phyloP scores from a whole-genome alignment of 1,284 basidiomycete species.

The Leccinum fallax region DNA sequence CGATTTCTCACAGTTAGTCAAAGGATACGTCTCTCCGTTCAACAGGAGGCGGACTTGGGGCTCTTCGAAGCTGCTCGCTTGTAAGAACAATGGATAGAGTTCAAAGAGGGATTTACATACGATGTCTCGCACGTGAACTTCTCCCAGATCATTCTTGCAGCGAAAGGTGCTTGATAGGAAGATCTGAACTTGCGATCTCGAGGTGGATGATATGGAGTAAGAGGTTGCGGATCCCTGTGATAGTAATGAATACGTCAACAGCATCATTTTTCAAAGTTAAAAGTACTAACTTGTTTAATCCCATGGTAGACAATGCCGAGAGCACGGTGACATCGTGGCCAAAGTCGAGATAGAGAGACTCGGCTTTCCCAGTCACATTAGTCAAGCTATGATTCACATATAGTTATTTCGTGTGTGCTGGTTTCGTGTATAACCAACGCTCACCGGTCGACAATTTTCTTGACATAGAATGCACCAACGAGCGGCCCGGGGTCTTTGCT shows the following conservation, averaged over 20 bases:
- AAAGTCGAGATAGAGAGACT: conserved; percentile 47
- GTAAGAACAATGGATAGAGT: not conserved
- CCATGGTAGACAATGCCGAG: conserved; percentile 44
- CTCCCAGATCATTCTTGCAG: conserved; percentile 50
- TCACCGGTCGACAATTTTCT: conserved; percentile 34
- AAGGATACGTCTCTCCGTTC: conserved; percentile 45
- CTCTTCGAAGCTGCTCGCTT: conserved; percentile 19
- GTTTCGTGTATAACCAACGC: not conserved
- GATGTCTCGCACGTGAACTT: conserved; percentile 44
- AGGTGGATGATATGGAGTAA: conserved; percentile 34
- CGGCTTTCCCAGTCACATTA: conserved; percentile 36
- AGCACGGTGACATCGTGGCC: conserved; percentile 49
- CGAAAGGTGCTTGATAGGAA: conserved; percentile 46
- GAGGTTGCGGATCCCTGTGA: conserved; percentile 36
- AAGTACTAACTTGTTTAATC: conserved; percentile 40
- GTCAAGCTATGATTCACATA: conserved; percentile 34
- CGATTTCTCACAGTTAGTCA: conserved; percentile 37
- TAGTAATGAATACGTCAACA: not conserved
- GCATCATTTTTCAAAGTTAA: not conserved
- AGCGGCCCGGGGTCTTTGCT: conserved; percentile 41
- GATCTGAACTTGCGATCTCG: conserved; percentile 42
- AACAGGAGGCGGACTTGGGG: conserved; percentile 48
- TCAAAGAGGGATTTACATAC: conserved; percentile 17
- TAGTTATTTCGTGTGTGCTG: not conserved
- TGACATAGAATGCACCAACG: conserved; percentile 45